phyloP scores from a whole-genome alignment of 2,329 filamentous ascomycete species.

The Fusarium sp. region DNA sequence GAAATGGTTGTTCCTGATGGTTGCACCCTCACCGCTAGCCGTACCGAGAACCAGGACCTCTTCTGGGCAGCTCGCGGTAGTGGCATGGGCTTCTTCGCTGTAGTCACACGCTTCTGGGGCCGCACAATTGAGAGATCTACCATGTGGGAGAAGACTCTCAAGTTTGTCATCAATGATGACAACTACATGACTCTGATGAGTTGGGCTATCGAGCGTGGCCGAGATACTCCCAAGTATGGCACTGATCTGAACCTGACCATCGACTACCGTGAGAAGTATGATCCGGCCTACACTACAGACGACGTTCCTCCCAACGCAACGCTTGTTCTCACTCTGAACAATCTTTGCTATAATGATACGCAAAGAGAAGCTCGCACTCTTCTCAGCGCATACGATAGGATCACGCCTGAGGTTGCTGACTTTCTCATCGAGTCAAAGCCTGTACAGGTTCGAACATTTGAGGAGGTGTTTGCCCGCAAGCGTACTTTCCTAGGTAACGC shows the following conservation, averaged over 20 bases:
- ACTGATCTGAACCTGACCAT: neutral
- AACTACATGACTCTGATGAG: neutral
- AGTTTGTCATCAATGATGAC: neutral
- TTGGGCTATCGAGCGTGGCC: neutral
- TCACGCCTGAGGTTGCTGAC: neutral
- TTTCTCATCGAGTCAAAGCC: neutral
- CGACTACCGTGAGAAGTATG: neutral
- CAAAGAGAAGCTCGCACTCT: neutral
- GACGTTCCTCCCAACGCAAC: neutral
- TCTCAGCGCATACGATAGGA: neutral
- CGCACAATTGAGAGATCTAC: constrained; percentile 10
- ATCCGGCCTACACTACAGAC: neutral
- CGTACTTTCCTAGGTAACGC: neutral
- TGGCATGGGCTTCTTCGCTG: constrained; percentile 10
- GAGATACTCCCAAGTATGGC: neutral
- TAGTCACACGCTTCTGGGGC: constrained; percentile 11
- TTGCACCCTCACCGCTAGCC: neutral
- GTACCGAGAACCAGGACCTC: constrained; percentile 1
- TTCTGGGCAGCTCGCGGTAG: constrained; percentile 13
- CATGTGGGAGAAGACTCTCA: constrained; percentile 3
- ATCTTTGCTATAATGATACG: neutral
- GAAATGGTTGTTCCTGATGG: constrained; percentile 16
- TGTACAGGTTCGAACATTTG: neutral
- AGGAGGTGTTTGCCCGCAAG: neutral
- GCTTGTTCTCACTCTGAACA: neutral